Conservation (phyloP, 306 rosid species). For the Dryas alaskensis region DNA sequence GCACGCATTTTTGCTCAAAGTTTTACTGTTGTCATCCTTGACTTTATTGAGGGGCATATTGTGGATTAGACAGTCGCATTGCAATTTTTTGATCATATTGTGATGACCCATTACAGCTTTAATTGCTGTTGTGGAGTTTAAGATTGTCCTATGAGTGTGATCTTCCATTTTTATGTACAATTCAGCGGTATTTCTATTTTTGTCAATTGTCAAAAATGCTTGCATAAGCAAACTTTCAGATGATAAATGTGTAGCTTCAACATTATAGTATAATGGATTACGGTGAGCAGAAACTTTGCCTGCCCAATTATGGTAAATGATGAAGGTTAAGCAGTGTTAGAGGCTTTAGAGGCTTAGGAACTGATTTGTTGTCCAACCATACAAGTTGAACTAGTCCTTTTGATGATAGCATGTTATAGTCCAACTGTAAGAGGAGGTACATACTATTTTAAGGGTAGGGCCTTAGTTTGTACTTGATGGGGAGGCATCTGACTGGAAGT, state of each 20-base stretch:
- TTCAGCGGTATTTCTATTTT: background rate
- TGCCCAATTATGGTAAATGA: background rate
- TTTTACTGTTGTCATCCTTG: background rate
- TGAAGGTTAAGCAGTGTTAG: background rate
- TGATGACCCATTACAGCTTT: background rate
- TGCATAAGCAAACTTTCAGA: background rate
- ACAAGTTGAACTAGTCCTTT: background rate
- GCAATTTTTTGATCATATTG: background rate
- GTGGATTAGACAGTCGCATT: constrained; percentile 2
- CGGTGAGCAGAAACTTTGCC: background rate
- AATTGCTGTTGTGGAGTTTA: background rate
- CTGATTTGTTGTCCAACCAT: background rate
- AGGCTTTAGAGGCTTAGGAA: background rate
- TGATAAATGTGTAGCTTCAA: constrained; percentile 2
- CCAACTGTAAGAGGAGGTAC: background rate
- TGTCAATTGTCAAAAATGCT: background rate
- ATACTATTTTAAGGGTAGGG: background rate
- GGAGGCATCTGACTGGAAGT: background rate
- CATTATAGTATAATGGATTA: background rate
- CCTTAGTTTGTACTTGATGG: background rate
- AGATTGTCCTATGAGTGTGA: background rate
- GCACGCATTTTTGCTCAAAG: background rate
- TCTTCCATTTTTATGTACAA: background rate
- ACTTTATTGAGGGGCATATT: background rate
- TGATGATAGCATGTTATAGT: background rate